Conservation (phyloP, 495 filamentous ascomycete genomes). For the Aspergillus olivimuriae region DNA sequence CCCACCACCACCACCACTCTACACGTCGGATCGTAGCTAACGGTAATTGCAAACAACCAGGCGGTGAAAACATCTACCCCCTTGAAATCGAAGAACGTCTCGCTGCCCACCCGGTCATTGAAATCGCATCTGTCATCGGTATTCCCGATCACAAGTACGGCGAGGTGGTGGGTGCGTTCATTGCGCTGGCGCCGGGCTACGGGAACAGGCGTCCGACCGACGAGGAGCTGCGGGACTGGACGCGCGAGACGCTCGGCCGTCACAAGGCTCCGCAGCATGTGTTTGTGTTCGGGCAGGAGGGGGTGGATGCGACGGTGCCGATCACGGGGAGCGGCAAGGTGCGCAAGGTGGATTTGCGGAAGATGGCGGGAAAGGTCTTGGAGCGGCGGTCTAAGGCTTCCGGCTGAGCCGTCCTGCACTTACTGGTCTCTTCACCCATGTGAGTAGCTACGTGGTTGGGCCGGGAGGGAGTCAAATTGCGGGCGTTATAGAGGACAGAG, state of each 20-base stretch:
- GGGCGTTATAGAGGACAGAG: background rate
- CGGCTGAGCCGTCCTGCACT: background rate
- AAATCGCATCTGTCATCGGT: conserved; percentile 55
- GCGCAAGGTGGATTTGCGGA: conserved; percentile 59
- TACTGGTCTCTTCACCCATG: conserved; percentile 2
- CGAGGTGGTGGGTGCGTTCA: conserved; percentile 61
- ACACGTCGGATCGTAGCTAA: background rate
- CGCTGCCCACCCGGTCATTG: conserved; percentile 47
- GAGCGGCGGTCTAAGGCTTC: conserved; percentile 11
- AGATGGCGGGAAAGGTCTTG: conserved; percentile 47
- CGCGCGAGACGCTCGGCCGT: conserved; percentile 51
- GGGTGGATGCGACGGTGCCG: conserved; percentile 49
- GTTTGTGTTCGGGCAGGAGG: conserved; percentile 58
- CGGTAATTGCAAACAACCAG: conserved; percentile 9
- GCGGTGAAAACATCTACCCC: conserved; percentile 77
- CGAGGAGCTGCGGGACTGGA: conserved; percentile 53
- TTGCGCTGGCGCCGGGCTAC: conserved; percentile 26
- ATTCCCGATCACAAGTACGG: conserved; percentile 58
- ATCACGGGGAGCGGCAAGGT: conserved; percentile 69
- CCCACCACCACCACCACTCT: background rate
- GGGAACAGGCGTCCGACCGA: conserved; percentile 29
- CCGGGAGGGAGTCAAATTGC: no score
- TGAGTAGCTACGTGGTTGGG: background rate
- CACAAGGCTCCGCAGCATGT: conserved; percentile 63
- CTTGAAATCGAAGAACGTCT: conserved; percentile 68